These are phyloP conservation scores for Cladosporium colombiae DNA, from an alignment of 2,329 filamentous ascomycete genomes.

Conservation along the genomic window DNA sequence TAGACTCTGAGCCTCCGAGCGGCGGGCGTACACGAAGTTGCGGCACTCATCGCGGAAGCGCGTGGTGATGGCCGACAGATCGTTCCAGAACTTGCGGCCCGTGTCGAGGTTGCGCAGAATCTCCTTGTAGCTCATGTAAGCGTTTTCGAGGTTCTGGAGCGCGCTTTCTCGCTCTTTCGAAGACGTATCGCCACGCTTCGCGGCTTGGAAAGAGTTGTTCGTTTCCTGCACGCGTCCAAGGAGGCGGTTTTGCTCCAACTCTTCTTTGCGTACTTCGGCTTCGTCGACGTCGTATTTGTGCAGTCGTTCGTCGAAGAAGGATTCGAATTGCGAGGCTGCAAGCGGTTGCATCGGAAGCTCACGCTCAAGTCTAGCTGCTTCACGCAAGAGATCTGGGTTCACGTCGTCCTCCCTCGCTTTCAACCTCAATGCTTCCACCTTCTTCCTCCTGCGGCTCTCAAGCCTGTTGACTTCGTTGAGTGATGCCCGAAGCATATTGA, in stretches of 20 bases:
- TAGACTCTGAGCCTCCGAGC: slow-evolving; percentile 75
- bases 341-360: slow-evolving; percentile 82
- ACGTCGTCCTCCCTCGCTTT: slow-evolving; percentile 88
- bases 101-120: slow-evolving; percentile 89
- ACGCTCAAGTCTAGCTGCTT: slow-evolving; percentile 82
- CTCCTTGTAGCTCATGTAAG: slow-evolving; percentile 95
- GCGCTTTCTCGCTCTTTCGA: slow-evolving; percentile 78
- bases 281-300: slow-evolving; percentile 79
- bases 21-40: slow-evolving; percentile 76
- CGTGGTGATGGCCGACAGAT: slow-evolving; percentile 82
- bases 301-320: slow-evolving; percentile 81
- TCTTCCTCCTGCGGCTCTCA: slow-evolving; percentile 76
- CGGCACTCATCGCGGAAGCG: slow-evolving; percentile 79
- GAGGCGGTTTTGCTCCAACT: slow-evolving; percentile 76
- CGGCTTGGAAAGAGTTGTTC: slow-evolving; percentile 75
- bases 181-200: slow-evolving; percentile 66
- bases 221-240: slow-evolving; percentile 69
- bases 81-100: slow-evolving; percentile 95
- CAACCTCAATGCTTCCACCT: slow-evolving; percentile 74
- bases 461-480: slow-evolving; percentile 84
- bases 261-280: slow-evolving; percentile 67
- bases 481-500: slow-evolving; percentile 72
- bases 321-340: slow-evolving; percentile 86
- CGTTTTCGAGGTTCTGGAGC: slow-evolving; percentile 83
- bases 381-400: slow-evolving; percentile 74